Conservation (phyloP, 768 basidiomycete species). For the Hygrophorus russula region DNA sequence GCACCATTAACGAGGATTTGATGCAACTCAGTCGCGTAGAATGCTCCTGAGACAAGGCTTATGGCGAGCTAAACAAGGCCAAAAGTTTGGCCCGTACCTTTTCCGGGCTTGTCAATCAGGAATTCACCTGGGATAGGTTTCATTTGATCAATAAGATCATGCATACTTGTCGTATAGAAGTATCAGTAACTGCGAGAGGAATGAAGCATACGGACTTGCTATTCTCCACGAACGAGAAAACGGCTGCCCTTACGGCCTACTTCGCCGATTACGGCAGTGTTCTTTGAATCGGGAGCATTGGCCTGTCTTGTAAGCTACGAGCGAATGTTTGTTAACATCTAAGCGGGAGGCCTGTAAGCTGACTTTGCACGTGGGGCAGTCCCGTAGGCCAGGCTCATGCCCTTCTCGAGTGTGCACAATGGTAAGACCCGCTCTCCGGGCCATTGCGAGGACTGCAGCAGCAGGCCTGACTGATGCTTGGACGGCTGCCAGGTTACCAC, state of each 20-base stretch:
- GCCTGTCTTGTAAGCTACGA: conserved; percentile 5
- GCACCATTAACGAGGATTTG: conserved; percentile 5
- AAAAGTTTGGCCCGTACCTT: neutral
- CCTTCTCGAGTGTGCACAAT: conserved; percentile 5
- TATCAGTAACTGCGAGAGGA: neutral
- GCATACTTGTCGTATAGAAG: conserved; percentile 1
- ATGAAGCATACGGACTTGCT: neutral
- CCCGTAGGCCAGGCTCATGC: conserved; percentile 6
- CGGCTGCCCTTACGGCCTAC: conserved; percentile 6
- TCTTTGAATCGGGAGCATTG: conserved; percentile 6
- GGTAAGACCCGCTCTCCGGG: conserved; percentile 2
- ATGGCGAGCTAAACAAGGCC: neutral
- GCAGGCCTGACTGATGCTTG: conserved; percentile 5
- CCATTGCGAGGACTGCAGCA: conserved; percentile 3
- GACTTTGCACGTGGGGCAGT: conserved; percentile 6
- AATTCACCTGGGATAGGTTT: conserved; percentile 5
- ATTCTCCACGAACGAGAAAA: conserved; percentile 4
- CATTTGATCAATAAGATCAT: conserved; percentile 4
- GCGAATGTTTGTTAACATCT: neutral
- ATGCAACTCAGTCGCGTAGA: conserved; percentile 5
- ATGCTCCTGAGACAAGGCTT: neutral
- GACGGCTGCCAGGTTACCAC: conserved; percentile 5
- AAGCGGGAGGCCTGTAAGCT: neutral
- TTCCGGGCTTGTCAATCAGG: conserved; percentile 6
- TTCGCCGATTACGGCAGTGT: conserved; percentile 5